Conservation (phyloP, 164 flowering plant species). For the Umbellularia californica region DNA sequence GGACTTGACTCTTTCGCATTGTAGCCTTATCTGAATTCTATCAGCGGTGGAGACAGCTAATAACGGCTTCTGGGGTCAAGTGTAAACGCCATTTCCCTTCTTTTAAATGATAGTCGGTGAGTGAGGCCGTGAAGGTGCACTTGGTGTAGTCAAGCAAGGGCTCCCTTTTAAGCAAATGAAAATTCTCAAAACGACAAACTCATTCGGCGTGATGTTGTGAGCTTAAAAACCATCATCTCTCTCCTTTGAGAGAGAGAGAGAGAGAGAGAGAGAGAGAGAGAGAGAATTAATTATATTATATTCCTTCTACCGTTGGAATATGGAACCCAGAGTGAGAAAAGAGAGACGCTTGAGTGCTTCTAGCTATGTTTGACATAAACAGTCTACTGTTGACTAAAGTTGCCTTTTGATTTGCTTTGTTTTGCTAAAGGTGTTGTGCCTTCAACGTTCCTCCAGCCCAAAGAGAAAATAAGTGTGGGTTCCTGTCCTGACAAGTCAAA, state of each 20-base stretch:
- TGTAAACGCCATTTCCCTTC: background rate
- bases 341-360: background rate
- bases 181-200: conserved; percentile 22
- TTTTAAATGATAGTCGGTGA: background rate
- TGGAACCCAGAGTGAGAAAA: conserved; percentile 18
- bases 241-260: conserved; percentile 12
- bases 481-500: conserved; percentile 22
- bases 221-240: too few species aligned
- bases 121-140: background rate
- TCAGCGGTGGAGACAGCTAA: too few species aligned
- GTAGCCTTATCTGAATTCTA: too few species aligned
- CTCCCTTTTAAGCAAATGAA: conserved; percentile 23
- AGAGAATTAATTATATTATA: too few species aligned
- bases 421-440: background rate
- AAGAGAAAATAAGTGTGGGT: conserved; percentile 1
- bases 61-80: background rate
- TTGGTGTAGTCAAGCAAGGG: conserved; percentile 4
- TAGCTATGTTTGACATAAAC: background rate
- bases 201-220: conserved; percentile 24
- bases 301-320: background rate
- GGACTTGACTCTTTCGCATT: too few species aligned
- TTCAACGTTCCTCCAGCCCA: background rate
- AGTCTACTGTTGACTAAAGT: too few species aligned
- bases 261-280: conserved; percentile 13
- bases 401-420: too few species aligned